Conservation (phyloP, 1,284 basidiomycete genomes). For the Ganoderma sp. region DNA sequence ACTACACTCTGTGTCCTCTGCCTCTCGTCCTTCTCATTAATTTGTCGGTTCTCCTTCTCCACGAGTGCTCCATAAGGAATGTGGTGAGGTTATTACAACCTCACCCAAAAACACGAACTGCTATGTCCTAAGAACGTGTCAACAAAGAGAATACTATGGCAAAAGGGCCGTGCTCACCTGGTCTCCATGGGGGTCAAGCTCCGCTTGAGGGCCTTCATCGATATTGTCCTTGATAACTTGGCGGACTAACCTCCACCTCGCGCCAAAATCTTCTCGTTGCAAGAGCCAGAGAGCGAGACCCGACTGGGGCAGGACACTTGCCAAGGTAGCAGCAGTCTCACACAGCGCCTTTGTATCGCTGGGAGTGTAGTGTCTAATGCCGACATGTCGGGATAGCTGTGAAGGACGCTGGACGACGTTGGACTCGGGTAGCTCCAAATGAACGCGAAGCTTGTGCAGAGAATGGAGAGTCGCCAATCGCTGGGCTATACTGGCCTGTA, state of each 20-base stretch:
- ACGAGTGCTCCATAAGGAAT: too few relatives aligned
- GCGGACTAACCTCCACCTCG: not conserved
- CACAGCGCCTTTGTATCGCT: not conserved
- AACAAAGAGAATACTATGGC: too few relatives aligned
- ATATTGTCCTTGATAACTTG: not conserved
- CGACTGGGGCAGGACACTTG: not conserved
- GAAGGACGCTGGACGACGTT: not conserved
- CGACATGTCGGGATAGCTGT: not conserved
- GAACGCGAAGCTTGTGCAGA: not conserved
- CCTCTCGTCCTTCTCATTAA: too few relatives aligned
- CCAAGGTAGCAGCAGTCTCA: not conserved
- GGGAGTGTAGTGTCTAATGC: not conserved
- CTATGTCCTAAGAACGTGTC: too few relatives aligned
- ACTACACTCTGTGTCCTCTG: too few relatives aligned
- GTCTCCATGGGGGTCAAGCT: too few relatives aligned
- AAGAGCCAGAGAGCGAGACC: not conserved
- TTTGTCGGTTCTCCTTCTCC: too few relatives aligned
- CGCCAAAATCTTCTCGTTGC: not conserved
- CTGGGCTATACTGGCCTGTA: not conserved
- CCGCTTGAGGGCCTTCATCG: not conserved
- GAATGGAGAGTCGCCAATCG: not conserved
- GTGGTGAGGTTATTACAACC: too few relatives aligned
- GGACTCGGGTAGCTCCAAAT: not conserved
- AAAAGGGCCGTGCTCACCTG: too few relatives aligned
- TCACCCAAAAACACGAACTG: too few relatives aligned